phyloP scores from a whole-genome alignment of 1,284 basidiomycete genomes.

The Mycena sp. region DNA sequence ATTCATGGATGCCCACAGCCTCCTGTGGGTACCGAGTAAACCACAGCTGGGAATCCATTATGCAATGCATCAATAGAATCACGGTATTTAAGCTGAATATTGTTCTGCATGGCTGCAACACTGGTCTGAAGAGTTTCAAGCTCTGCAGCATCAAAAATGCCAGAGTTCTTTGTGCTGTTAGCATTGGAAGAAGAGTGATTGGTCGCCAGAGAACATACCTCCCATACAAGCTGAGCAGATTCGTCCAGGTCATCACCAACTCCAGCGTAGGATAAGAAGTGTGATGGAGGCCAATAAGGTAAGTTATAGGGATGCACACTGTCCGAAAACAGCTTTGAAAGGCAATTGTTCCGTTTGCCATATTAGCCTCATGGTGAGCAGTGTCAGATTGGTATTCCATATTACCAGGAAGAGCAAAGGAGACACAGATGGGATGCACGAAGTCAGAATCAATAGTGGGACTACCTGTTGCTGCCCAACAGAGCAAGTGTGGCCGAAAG shows the following conservation, averaged over 20 bases:
- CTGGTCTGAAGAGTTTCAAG: constrained; percentile 22
- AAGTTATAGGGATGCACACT: neutral
- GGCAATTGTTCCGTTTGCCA: neutral
- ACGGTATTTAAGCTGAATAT: constrained; percentile 29
- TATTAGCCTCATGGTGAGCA: neutral
- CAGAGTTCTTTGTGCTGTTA: no score
- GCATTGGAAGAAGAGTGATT: no score
- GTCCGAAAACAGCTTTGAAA: neutral
- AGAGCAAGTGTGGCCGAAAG: neutral
- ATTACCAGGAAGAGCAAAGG: neutral
- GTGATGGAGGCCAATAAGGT: neutral
- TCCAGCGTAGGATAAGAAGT: neutral
- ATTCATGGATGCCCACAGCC: constrained; percentile 32
- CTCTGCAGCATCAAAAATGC: constrained; percentile 3
- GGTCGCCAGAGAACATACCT: no score
- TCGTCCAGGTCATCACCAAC: no score
- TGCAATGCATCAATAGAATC: constrained; percentile 33
- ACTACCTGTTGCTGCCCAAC: neutral
- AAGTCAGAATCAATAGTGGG: neutral
- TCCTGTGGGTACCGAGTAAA: constrained; percentile 29
- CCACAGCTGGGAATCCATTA: constrained; percentile 31
- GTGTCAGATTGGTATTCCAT: neutral
- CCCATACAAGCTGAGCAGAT: no score
- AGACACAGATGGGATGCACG: neutral
- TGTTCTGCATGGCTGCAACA: constrained; percentile 32